phyloP scores from a whole-genome alignment of 2,329 filamentous ascomycete species.

The Neobulgaria alba region DNA sequence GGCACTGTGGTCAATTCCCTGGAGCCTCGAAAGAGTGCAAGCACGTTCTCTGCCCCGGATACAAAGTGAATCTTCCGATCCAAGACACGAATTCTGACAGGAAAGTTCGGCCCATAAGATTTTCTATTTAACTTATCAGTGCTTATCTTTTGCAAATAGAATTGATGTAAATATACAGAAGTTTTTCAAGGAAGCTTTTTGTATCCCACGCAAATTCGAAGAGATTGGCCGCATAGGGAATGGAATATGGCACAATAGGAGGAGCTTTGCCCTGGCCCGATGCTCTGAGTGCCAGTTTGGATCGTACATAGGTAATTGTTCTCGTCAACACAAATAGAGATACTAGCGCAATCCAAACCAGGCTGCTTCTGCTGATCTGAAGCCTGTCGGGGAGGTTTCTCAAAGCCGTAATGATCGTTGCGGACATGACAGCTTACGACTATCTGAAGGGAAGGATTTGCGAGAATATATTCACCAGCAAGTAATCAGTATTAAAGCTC shows the following conservation, averaged over 20 bases:
- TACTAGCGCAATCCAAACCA: neutral
- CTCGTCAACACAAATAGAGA: neutral
- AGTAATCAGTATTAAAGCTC: too few relatives aligned
- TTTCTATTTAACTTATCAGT: constrained; percentile 3
- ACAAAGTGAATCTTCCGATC: constrained; percentile 13
- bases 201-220: constrained; percentile 14
- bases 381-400: too few relatives aligned
- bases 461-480: too few relatives aligned
- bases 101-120: constrained; percentile 9
- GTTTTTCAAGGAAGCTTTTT: constrained; percentile 5
- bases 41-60: constrained; percentile 14
- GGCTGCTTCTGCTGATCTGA: too few relatives aligned
- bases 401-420: too few relatives aligned
- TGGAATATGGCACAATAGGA: constrained; percentile 13
- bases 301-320: neutral
- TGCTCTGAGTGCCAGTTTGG: neutral
- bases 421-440: too few relatives aligned
- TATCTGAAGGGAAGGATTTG: too few relatives aligned
- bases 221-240: constrained; percentile 16
- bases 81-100: constrained; percentile 12
- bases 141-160: neutral
- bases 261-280: constrained; percentile 1
- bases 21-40: constrained; percentile 13
- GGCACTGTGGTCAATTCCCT: constrained; percentile 11
- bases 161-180: constrained; percentile 10